Percentiles rank a stretch among this genome's conserved stretches.
These are phyloP conservation scores for Blastocystis sp. DNA, from an alignment of 352 stramenopile species.

Conservation along the genomic window DNA sequence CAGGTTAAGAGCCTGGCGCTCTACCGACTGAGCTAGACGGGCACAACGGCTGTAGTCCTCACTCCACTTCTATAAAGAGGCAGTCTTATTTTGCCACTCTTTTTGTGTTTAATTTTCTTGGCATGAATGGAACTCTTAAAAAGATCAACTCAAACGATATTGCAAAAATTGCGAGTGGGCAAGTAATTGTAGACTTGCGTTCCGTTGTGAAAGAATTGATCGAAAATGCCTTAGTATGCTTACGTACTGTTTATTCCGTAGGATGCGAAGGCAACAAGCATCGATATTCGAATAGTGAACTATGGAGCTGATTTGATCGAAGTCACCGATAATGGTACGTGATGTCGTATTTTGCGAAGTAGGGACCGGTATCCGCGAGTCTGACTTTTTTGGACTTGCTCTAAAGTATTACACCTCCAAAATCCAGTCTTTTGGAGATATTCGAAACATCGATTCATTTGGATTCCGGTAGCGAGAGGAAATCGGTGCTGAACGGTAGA, in stretches of 20 bases:
- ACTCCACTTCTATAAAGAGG: background rate
- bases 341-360: background rate
- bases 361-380: conserved; percentile 72
- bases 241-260: conserved; percentile 60
- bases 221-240: conserved; percentile 78
- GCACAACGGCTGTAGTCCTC: background rate
- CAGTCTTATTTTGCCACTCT: background rate
- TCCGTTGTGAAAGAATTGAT: conserved; percentile 94
- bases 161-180: conserved; percentile 71
- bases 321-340: conserved; percentile 85
- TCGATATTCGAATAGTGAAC: conserved; percentile 81
- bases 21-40: conserved; percentile 56
- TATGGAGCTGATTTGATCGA: conserved; percentile 84
- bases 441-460: conserved; percentile 78
- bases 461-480: conserved; percentile 79
- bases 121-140: background rate
- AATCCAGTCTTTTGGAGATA: conserved; percentile 86
- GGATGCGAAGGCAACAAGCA: conserved; percentile 72
- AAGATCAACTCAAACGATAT: conserved; percentile 1
- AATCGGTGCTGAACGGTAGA: conserved; percentile 62
- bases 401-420: conserved; percentile 90
- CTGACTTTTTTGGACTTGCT: conserved; percentile 75
- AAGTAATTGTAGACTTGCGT: conserved; percentile 87
- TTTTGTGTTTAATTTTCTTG: background rate
- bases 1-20: conserved; percentile 56